phyloP scores from a whole-genome alignment of 352 stramenopile genomes.

The Phytopythium oedochilum region DNA sequence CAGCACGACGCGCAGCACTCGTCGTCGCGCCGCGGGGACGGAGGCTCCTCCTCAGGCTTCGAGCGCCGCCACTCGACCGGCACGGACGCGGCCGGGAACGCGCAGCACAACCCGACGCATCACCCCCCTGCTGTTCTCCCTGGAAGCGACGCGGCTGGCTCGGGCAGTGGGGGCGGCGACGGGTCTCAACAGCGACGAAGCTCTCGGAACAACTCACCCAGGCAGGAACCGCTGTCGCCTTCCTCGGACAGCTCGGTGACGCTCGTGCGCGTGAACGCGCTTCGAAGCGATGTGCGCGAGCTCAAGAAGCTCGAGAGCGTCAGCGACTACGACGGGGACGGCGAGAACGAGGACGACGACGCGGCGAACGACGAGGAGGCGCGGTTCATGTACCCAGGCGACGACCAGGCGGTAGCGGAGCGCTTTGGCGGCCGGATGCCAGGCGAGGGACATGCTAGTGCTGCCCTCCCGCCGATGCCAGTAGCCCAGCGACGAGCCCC shows the following conservation, averaged over 20 bases:
- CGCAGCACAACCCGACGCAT: slow-evolving; percentile 27
- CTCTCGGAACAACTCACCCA: neutral
- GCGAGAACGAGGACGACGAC: slow-evolving; percentile 60
- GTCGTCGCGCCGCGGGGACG: slow-evolving; percentile 30
- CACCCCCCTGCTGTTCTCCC: slow-evolving; percentile 10
- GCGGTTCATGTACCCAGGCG: slow-evolving; percentile 17
- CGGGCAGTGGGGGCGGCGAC: slow-evolving; percentile 13
- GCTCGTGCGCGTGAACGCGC: slow-evolving; percentile 64
- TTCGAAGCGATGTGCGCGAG: slow-evolving; percentile 69
- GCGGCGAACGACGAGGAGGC: slow-evolving; percentile 28
- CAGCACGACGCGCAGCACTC: slow-evolving; percentile 70
- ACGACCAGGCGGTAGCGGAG: slow-evolving; percentile 3
- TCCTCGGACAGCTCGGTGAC: slow-evolving; percentile 55
- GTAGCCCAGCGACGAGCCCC: neutral
- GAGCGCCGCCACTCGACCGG: slow-evolving; percentile 8
- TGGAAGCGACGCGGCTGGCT: slow-evolving; percentile 12
- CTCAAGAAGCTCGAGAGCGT: slow-evolving; percentile 62
- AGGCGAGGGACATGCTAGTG: neutral
- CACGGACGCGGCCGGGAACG: slow-evolving; percentile 10
- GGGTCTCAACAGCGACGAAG: slow-evolving; percentile 1
- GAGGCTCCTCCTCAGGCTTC: slow-evolving; percentile 21
- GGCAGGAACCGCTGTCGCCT: slow-evolving; percentile 26
- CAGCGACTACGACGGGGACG: slow-evolving; percentile 56
- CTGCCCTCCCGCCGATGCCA: neutral
- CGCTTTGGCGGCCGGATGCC: slow-evolving; percentile 3